Evolutionary conservation across 2,329 filamentous ascomycete genomes (phyloP).

Genomic region (Acephala macrosclerotiorum): DNA sequence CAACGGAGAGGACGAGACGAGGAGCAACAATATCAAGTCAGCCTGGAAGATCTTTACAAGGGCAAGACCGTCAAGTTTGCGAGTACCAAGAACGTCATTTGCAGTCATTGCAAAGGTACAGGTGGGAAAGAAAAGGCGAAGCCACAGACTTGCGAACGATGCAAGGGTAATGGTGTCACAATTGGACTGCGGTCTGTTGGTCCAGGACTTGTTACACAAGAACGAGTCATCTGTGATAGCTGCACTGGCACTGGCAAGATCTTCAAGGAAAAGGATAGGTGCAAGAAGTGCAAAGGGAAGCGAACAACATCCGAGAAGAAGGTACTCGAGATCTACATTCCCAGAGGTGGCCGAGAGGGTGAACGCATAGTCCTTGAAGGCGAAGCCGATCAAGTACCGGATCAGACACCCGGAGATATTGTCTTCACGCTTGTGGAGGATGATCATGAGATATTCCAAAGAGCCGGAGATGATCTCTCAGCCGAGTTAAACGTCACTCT

Average conservation of each 20-base stretch:
- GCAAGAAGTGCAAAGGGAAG: conserved; percentile 98
- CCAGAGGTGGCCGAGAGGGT: conserved; percentile 83
- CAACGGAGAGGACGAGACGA: conserved; percentile 81
- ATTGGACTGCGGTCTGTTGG: conserved; percentile 84
- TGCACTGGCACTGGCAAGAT: conserved; percentile 87
- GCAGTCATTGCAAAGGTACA: conserved; percentile 83
- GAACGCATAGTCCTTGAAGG: conserved; percentile 91
- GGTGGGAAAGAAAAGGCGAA: conserved; percentile 94
- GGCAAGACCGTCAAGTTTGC: conserved; percentile 98
- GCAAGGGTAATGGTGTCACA: conserved; percentile 80
- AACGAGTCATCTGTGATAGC: conserved; percentile 79
- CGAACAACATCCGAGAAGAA: conserved; percentile 89
- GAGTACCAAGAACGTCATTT: conserved; percentile 93
- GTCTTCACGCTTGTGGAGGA: conserved; percentile 87
- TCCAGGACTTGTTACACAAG: conserved; percentile 84
- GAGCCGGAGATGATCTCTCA: conserved; percentile 83
- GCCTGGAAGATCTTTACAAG: conserved; percentile 95
- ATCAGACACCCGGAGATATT: conserved; percentile 90
- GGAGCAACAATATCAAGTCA: conserved; percentile 90
- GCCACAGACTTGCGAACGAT: conserved; percentile 81
- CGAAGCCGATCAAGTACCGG: conserved; percentile 91
- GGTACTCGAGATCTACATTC: conserved; percentile 95
- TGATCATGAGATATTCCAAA: conserved; percentile 80
- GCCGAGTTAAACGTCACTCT: conserved; percentile 84
- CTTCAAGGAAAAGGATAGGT: conserved; percentile 96